phyloP scores from a whole-genome alignment of 345 rosid species.

The Rhizophora mangle region DNA sequence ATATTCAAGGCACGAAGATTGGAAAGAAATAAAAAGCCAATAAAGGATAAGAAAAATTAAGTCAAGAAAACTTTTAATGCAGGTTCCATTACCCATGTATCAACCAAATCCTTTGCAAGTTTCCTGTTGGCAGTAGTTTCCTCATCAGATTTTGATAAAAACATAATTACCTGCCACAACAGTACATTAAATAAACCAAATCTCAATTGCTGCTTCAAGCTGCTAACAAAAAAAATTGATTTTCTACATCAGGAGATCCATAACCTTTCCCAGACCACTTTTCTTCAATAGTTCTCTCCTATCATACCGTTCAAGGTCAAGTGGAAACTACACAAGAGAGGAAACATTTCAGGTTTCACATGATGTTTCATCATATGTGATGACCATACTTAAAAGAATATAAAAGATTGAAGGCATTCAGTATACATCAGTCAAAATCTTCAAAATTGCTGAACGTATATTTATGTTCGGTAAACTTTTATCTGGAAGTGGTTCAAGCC shows the following conservation, averaged over 20 bases:
- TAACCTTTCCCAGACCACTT: slow-evolving; percentile 98
- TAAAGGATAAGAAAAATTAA: no score
- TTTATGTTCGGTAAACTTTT: slow-evolving; percentile 95
- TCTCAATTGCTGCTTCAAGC: neutral
- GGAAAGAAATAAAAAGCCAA: no score
- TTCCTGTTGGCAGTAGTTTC: slow-evolving; percentile 88
- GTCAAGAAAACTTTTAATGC: neutral
- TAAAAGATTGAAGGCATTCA: neutral
- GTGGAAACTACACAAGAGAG: slow-evolving; percentile 62
- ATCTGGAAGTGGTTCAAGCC: slow-evolving; percentile 99
- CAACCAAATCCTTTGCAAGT: slow-evolving; percentile 96
- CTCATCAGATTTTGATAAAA: slow-evolving; percentile 94
- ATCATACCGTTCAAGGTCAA: slow-evolving; percentile 93
- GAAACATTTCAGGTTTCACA: slow-evolving; percentile 17
- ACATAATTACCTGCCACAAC: slow-evolving; percentile 82
- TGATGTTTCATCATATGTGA: slow-evolving; percentile 8
- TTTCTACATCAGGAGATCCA: slow-evolving; percentile 3
- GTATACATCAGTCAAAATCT: slow-evolving; percentile 72
- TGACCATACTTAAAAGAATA: slow-evolving; percentile 4
- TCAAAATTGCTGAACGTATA: slow-evolving; percentile 84
- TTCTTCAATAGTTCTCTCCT: slow-evolving; percentile 88
- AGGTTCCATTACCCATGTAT: slow-evolving; percentile 74
- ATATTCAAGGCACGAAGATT: neutral
- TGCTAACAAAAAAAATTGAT: neutral
- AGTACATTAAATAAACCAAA: neutral